These are phyloP conservation scores for Bryoerythrophyllum caledonicum DNA, from an alignment of 225 moss, liverwort and hornwort genomes.

Conservation along the genomic window DNA sequence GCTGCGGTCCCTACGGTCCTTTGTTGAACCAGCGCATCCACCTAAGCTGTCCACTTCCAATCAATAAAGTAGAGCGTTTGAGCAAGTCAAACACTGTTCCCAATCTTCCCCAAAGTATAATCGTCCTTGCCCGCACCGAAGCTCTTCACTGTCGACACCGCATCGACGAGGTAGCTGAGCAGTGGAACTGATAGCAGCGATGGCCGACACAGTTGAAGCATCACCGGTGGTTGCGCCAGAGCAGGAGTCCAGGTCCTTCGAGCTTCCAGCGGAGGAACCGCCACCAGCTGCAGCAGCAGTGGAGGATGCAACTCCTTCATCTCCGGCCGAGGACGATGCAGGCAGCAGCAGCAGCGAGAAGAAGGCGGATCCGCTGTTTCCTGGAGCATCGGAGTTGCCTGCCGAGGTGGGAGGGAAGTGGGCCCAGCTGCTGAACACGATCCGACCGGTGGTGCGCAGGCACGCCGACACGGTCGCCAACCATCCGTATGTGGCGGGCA, in stretches of 20 bases:
- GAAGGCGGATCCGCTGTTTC: conserved; percentile 7
- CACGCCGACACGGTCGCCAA: conserved; percentile 32
- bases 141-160: conserved; percentile 3
- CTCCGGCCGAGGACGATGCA: conserved; percentile 5
- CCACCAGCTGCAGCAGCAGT: conserved; percentile 4
- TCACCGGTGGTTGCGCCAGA: conserved; percentile 34
- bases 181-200: not conserved
- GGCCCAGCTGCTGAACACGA: conserved; percentile 32
- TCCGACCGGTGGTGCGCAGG: conserved; percentile 24
- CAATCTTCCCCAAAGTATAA: too few relatives aligned
- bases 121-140: not conserved
- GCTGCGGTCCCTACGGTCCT: too few relatives aligned
- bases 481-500: conserved; percentile 40
- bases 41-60: too few relatives aligned
- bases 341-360: conserved; percentile 21
- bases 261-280: conserved; percentile 20
- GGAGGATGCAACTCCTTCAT: conserved; percentile 25
- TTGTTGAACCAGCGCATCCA: too few relatives aligned
- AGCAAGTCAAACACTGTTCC: too few relatives aligned
- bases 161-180: not conserved
- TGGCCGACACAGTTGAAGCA: conserved; percentile 44
- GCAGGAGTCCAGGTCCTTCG: conserved; percentile 41
- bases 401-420: conserved; percentile 19
- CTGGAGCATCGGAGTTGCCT: conserved; percentile 13
- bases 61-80: too few relatives aligned